A percentile compares a stretch with the other conserved stretches of the same genome.
These are phyloP conservation scores for Avena atlantica DNA, from an alignment of 176 grass and related monocot genomes.

Conservation along the genomic window DNA sequence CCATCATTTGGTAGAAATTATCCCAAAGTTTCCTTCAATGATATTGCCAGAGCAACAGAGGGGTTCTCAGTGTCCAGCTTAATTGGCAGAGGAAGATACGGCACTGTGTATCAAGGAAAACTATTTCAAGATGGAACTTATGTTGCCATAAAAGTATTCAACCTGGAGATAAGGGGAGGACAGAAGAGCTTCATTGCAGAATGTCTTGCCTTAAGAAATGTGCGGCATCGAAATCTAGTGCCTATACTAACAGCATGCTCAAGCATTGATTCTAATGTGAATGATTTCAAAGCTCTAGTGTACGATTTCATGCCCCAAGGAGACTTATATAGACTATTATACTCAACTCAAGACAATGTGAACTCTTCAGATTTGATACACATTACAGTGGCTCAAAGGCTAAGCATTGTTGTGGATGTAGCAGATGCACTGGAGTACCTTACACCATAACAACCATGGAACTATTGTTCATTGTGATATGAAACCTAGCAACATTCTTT, in stretches of 20 bases:
- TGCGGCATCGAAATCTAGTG: constrained; percentile 53
- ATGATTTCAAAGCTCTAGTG: constrained; percentile 54
- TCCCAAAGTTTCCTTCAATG: constrained; percentile 37
- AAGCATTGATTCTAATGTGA: constrained; percentile 31
- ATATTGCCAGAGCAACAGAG: constrained; percentile 44
- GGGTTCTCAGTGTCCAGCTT: constrained; percentile 21
- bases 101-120: constrained; percentile 44
- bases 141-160: constrained; percentile 52
- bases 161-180: constrained; percentile 20
- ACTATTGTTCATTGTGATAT: constrained; percentile 50
- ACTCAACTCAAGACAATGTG: not conserved
- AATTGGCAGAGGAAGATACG: constrained; percentile 14
- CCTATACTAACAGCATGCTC: constrained; percentile 46
- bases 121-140: not conserved
- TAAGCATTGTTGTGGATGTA: constrained; percentile 45
- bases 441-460: constrained; percentile 43
- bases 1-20: not conserved
- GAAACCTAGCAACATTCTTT: constrained; percentile 37
- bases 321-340: constrained; percentile 36
- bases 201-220: constrained; percentile 43
- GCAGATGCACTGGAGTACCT: constrained; percentile 51
- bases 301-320: constrained; percentile 45
- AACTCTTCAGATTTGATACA: not conserved
- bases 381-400: constrained; percentile 41
- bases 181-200: constrained; percentile 50